These are phyloP conservation scores for Epichloe elymi DNA, from an alignment of 2,329 filamentous ascomycete genomes.

Conservation along the genomic window DNA sequence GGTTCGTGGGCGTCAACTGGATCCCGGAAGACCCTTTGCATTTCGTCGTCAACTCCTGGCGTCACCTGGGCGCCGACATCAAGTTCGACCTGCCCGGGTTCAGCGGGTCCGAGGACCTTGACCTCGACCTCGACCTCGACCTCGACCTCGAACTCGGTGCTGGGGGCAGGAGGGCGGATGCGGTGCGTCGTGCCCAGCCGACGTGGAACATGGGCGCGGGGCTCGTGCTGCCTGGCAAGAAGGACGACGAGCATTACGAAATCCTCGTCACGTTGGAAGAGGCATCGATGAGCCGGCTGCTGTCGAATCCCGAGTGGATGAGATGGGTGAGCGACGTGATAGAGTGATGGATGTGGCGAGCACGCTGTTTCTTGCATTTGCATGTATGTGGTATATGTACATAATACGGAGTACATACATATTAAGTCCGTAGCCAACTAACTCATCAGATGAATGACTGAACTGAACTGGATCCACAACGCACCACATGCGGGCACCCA, in stretches of 20 bases:
- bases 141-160: neutral
- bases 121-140: no score
- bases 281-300: conserved; percentile 17
- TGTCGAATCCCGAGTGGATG: conserved; percentile 14
- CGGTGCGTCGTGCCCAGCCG: conserved; percentile 18
- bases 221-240: conserved; percentile 19
- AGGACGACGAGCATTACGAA: conserved; percentile 13
- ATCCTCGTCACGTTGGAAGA: conserved; percentile 19
- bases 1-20: conserved; percentile 25
- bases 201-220: conserved; percentile 18
- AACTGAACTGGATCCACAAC: neutral
- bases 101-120: neutral
- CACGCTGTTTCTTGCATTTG: no score
- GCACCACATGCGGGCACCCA: no score
- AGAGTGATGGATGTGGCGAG: neutral
- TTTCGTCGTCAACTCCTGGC: conserved; percentile 33
- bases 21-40: conserved; percentile 26
- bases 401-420: no score
- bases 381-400: no score
- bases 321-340: conserved; percentile 14
- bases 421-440: no score
- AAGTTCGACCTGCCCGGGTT: conserved; percentile 20
- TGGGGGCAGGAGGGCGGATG: conserved; percentile 11
- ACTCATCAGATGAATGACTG: no score
- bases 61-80: conserved; percentile 28